Evolutionary conservation across 208 protist species (phyloP).

Genomic region (Leishmania guyanensis): DNA sequence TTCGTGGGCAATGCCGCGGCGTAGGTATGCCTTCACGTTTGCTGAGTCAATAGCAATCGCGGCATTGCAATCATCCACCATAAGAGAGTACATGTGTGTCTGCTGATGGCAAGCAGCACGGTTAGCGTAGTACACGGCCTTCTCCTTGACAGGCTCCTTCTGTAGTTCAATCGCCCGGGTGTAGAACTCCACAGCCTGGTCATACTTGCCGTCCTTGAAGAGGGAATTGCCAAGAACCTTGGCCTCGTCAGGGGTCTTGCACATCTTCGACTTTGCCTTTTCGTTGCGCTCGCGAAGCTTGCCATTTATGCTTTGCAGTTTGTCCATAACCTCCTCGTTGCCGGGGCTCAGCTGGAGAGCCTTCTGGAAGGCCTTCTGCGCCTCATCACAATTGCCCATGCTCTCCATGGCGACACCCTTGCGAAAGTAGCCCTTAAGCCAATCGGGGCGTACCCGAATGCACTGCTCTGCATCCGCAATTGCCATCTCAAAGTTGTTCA

Average conservation of each 20-base stretch:
- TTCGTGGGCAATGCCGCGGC: constrained; percentile 91
- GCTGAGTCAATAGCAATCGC: constrained; percentile 76
- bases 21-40: constrained; percentile 90
- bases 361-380: constrained; percentile 77
- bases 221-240: constrained; percentile 90
- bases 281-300: constrained; percentile 82
- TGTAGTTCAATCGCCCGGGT: constrained; percentile 88
- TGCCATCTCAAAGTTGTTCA: constrained; percentile 78
- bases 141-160: constrained; percentile 56
- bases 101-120: constrained; percentile 92
- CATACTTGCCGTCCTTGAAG: constrained; percentile 90
- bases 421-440: constrained; percentile 93
- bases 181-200: constrained; percentile 88
- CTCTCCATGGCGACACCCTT: constrained; percentile 81
- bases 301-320: constrained; percentile 67
- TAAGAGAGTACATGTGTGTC: constrained; percentile 82
- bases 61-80: constrained; percentile 87
- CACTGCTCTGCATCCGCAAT: constrained; percentile 82
- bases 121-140: constrained; percentile 91
- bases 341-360: constrained; percentile 74
- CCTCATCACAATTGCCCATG: constrained; percentile 78
- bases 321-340: constrained; percentile 84
- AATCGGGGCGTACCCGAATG: constrained; percentile 83
- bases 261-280: constrained; percentile 67
- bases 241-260: constrained; percentile 86